Base-by-base conservation (phyloP, 768 basidiomycete species). In the Trametes maxima region DNA sequence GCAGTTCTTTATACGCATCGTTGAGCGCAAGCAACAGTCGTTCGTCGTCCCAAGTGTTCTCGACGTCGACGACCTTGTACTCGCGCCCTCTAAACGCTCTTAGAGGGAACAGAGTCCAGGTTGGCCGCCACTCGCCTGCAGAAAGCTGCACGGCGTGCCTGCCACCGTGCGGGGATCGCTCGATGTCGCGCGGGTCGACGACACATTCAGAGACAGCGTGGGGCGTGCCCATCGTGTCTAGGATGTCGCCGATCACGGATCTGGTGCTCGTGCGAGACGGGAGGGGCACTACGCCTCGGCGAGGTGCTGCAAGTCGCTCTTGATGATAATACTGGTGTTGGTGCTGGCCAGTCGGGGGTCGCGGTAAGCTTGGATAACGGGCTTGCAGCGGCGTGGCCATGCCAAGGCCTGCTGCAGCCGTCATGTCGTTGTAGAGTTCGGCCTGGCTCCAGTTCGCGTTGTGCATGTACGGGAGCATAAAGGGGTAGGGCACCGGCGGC, bases 21-120 rank as follows among this genome's bases (percentile, higher is more conserved):
- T 44, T 21, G 36, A 65, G 50, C 35, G 57, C 60, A 7, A 51
- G 17, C 11, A 62, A 42, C 1, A 65, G 52, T 17, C 25, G 47
- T 33, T 55, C 64, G 42, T 65, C 64, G 28, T 65, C 64, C 64
- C 64, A 65, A 16, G 25, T 19, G 5, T 13, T 22, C 12, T 44
- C 1, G 13, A 64, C 36, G 0, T 43, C 39, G 36, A 59, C 21
- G 14, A 25, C 22, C 16, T 7, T n/a, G 35, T n/a, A 48, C 5
- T 49, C 25, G 2, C 25, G 36, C n/a, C 57, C 58, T 37, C 57
- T 40, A 43, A 59, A 64, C 35, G 46, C 53, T 33, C 43, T 53
- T 43, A 49, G 42, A 11, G 33, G 49, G 36, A 49, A 51, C n/a
- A 63, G 36, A n/a, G 21, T 17, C 51, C 52, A 49, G 33, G 43